Evolutionary conservation across 2,329 filamentous ascomycete genomes (phyloP).

Genomic region (Venturia oleaginea): DNA sequence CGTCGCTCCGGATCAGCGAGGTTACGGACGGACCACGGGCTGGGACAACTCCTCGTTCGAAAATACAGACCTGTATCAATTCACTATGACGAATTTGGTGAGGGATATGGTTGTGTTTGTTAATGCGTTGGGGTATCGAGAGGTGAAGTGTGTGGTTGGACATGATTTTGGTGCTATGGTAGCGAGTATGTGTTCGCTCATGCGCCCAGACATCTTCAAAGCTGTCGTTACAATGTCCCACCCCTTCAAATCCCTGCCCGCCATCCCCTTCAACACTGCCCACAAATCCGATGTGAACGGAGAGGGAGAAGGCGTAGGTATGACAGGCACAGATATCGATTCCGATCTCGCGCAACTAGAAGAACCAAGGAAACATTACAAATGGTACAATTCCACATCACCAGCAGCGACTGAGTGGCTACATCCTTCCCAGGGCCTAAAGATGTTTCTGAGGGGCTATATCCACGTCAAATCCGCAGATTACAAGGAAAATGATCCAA

Average conservation of each 20-base stretch:
- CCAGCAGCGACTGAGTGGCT: conserved; percentile 41
- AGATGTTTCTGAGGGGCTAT: conserved; percentile 56
- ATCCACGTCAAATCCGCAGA: conserved; percentile 59
- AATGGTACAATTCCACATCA: conserved; percentile 52
- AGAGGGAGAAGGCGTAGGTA: conserved; percentile 15
- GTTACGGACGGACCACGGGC: conserved; percentile 57
- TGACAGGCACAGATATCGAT: conserved; percentile 40
- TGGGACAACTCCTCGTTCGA: conserved; percentile 45
- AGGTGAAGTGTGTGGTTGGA: conserved; percentile 51
- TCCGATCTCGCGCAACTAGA: conserved; percentile 44
- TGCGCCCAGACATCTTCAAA: conserved; percentile 56
- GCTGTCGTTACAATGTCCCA: conserved; percentile 56
- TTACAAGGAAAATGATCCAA: conserved; percentile 45
- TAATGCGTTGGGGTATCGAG: conserved; percentile 49
- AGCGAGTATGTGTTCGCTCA: conserved; percentile 49
- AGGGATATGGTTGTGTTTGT: conserved; percentile 55
- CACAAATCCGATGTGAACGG: conserved; percentile 20
- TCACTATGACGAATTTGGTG: conserved; percentile 49
- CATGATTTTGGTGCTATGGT: conserved; percentile 59
- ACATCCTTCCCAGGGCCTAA: conserved; percentile 42
- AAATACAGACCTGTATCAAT: conserved; percentile 47
- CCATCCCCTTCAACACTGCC: conserved; percentile 40
- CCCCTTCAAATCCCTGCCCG: conserved; percentile 48
- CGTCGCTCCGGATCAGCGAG: conserved; percentile 58
- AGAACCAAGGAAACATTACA: conserved; percentile 59